phyloP scores from a whole-genome alignment of 2,329 filamentous ascomycete genomes.

The Talaromyces funiculosus region DNA sequence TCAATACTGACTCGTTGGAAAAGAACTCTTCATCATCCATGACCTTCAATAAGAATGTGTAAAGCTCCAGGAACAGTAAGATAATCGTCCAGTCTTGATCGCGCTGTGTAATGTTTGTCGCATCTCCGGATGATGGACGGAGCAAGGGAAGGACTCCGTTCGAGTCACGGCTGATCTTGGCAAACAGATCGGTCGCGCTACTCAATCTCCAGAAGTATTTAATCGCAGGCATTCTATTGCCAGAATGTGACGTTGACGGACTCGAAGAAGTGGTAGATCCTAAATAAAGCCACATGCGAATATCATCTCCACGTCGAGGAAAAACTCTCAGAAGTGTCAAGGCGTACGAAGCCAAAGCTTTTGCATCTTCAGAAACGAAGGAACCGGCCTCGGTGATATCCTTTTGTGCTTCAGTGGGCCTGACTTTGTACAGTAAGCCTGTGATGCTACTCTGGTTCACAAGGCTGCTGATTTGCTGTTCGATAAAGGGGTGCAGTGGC shows the following conservation, averaged over 20 bases:
- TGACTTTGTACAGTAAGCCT: slow-evolving; percentile 48
- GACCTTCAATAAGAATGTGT: slow-evolving; percentile 84
- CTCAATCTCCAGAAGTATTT: slow-evolving; percentile 79
- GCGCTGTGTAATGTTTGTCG: slow-evolving; percentile 30
- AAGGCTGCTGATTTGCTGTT: slow-evolving; percentile 61
- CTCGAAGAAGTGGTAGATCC: slow-evolving; percentile 53
- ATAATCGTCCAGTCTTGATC: slow-evolving; percentile 80
- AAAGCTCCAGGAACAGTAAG: slow-evolving; percentile 86
- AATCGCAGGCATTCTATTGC: slow-evolving; percentile 56
- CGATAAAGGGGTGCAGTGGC: slow-evolving; percentile 51
- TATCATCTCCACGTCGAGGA: slow-evolving; percentile 73
- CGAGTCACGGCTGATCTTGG: slow-evolving; percentile 52
- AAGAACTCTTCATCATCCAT: slow-evolving; percentile 98
- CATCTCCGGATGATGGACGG: slow-evolving; percentile 39
- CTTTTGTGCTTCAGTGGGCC: slow-evolving; percentile 10
- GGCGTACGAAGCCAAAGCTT: slow-evolving; percentile 76
- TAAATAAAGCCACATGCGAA: slow-evolving; percentile 88
- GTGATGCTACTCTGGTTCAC: slow-evolving; percentile 72
- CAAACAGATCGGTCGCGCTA: slow-evolving; percentile 53
- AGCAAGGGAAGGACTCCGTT: slow-evolving; percentile 55
- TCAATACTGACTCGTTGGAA: slow-evolving; percentile 47
- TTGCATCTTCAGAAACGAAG: slow-evolving; percentile 54
- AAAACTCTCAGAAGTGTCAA: slow-evolving; percentile 82
- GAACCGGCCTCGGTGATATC: slow-evolving; percentile 16
- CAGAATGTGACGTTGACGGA: slow-evolving; percentile 26